Evolutionary conservation across 352 stramenopile species (phyloP).

Genomic region (Pythium aquatile): DNA sequence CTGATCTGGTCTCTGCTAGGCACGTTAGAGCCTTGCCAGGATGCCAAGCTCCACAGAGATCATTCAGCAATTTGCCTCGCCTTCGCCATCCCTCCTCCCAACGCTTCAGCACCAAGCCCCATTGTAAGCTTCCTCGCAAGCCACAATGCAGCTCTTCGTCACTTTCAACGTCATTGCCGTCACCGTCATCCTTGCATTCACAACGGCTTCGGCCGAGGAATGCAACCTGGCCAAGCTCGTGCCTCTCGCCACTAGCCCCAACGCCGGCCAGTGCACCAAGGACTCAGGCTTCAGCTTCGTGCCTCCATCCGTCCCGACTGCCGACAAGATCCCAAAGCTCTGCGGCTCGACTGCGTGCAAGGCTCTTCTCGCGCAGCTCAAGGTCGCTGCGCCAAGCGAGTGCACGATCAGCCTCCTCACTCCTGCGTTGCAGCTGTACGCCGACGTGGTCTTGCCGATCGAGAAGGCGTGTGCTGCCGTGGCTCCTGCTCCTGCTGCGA

Average conservation of each 20-base stretch:
- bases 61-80: not conserved
- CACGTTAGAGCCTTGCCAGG: not conserved
- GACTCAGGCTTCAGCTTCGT: slow-evolving; percentile 15
- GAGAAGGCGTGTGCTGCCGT: not conserved
- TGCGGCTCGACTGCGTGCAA: slow-evolving; percentile 9
- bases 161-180: not conserved
- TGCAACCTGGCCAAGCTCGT: slow-evolving; percentile 7
- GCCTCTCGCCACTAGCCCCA: not conserved
- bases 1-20: too few relatives aligned
- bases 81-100: not conserved
- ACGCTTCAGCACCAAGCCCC: too few relatives aligned
- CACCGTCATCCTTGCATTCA: not conserved
- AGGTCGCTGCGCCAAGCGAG: slow-evolving; percentile 3
- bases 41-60: not conserved
- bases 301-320: slow-evolving; percentile 2
- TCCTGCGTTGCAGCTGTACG: slow-evolving; percentile 3
- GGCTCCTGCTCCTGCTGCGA: too few relatives aligned
- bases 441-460: not conserved
- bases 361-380: slow-evolving; percentile 4
- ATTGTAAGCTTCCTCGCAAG: too few relatives aligned
- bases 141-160: not conserved
- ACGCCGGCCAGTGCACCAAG: slow-evolving; percentile 9
- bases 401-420: slow-evolving; percentile 2
- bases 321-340: slow-evolving; percentile 10
- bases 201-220: not conserved